A percentile compares a stretch with the other conserved stretches of the same genome.
phyloP scores from a whole-genome alignment of 352 stramenopile genomes.

The Pythium dissotocum region DNA sequence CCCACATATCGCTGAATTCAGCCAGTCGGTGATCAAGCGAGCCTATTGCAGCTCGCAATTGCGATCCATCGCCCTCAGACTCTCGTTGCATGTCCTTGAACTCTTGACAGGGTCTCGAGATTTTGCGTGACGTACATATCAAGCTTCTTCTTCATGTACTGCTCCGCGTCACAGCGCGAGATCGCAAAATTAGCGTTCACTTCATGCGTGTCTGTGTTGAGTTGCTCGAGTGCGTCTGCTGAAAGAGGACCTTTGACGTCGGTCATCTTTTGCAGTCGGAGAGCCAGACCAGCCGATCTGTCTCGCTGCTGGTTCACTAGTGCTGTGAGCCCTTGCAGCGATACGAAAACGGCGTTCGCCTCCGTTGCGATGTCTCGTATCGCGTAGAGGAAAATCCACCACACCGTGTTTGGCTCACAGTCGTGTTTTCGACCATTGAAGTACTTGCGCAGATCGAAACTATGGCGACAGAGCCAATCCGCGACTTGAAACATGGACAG shows the following conservation, averaged over 20 bases:
- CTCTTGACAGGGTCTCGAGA: no score
- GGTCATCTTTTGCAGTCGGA: neutral
- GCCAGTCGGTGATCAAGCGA: no score
- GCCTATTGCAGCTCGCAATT: no score
- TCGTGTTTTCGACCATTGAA: neutral
- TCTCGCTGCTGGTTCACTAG: neutral
- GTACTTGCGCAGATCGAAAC: neutral
- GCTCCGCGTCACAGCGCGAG: no score
- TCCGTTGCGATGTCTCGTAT: neutral
- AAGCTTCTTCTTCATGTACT: no score
- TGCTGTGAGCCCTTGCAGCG: neutral
- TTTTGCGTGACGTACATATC: no score
- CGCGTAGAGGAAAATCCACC: neutral
- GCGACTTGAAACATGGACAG: neutral
- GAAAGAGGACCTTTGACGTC: neutral
- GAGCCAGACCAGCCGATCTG: neutral
- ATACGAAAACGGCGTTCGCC: constrained; percentile 1
- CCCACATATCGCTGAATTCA: no score
- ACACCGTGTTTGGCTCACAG: neutral
- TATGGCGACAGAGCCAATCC: neutral
- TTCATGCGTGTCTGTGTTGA: no score
- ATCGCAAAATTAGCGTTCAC: no score
- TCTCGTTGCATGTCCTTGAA: no score
- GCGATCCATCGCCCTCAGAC: no score
- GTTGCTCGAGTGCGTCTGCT: no score